Evolutionary conservation across 1,284 basidiomycete genomes (phyloP).

Genomic region (Sparassis latifolia): DNA sequence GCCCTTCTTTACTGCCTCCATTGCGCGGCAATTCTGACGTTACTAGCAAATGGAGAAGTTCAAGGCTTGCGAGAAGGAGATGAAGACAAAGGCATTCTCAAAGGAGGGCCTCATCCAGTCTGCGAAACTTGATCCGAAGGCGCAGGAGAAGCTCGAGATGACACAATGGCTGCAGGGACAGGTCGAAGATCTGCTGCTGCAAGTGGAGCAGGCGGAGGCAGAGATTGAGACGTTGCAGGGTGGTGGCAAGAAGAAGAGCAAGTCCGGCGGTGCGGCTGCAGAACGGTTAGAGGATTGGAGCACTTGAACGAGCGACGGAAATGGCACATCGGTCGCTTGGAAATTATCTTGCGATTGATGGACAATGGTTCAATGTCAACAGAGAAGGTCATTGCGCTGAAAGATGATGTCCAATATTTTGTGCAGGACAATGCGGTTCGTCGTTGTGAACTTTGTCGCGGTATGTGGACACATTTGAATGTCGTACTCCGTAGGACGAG

Average conservation of each 20-base stretch:
- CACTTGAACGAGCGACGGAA: slow-evolving; percentile 88
- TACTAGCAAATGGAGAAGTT: slow-evolving; percentile 99
- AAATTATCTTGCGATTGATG: slow-evolving; percentile 88
- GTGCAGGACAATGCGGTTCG: slow-evolving; percentile 92
- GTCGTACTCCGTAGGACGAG: slow-evolving; percentile 64
- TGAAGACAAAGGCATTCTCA: slow-evolving; percentile 99
- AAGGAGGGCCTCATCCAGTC: slow-evolving; percentile 97
- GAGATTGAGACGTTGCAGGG: slow-evolving; percentile 90
- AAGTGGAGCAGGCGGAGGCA: slow-evolving; percentile 92
- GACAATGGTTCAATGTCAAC: slow-evolving; percentile 89
- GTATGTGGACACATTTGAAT: slow-evolving; percentile 13
- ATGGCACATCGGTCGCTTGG: slow-evolving; percentile 93
- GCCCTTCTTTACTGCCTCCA: background rate
- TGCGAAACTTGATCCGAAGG: slow-evolving; percentile 91
- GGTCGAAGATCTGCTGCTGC: slow-evolving; percentile 90
- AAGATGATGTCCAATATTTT: slow-evolving; percentile 96
- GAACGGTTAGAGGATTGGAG: slow-evolving; percentile 82
- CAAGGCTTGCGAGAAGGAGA: slow-evolving; percentile 99
- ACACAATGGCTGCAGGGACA: slow-evolving; percentile 81
- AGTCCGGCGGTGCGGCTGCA: slow-evolving; percentile 53
- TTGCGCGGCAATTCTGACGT: slow-evolving; percentile 2
- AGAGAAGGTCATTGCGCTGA: slow-evolving; percentile 78
- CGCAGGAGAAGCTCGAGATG: slow-evolving; percentile 92
- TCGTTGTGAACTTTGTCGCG: slow-evolving; percentile 18
- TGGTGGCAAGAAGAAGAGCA: slow-evolving; percentile 82